These are phyloP conservation scores for Arthrobotrys pseudoclavata DNA, from an alignment of 2,329 filamentous ascomycete genomes.

Conservation along the genomic window DNA sequence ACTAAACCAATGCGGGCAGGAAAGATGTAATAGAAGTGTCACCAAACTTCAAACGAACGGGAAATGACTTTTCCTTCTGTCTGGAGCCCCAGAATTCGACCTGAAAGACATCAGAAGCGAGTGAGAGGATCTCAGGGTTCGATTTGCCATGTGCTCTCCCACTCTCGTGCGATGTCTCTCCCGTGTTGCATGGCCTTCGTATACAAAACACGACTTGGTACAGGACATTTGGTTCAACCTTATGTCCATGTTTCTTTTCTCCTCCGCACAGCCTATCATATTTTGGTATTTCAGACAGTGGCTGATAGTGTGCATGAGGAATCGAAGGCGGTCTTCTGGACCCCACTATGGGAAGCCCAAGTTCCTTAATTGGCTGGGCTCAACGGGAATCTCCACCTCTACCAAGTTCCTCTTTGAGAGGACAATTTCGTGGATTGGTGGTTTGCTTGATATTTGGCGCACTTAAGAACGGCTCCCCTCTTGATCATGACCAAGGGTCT, in stretches of 20 bases:
- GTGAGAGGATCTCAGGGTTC: slow-evolving; percentile 8
- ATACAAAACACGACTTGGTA: slow-evolving; percentile 20
- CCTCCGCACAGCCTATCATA: slow-evolving; percentile 43
- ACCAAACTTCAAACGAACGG: slow-evolving; percentile 20
- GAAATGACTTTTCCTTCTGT: slow-evolving; percentile 8
- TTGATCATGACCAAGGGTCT: slow-evolving; percentile 28
- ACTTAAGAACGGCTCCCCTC: slow-evolving; percentile 29
- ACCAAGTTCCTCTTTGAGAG: slow-evolving; percentile 11
- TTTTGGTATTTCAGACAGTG: slow-evolving; percentile 50
- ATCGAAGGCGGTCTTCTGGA: slow-evolving; percentile 13
- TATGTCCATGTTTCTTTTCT: slow-evolving; percentile 27
- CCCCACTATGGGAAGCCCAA: slow-evolving; percentile 22
- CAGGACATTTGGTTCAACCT: slow-evolving; percentile 40
- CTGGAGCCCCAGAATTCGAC: slow-evolving; percentile 4
- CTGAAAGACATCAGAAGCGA: slow-evolving; percentile 27
- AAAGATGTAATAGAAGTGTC: slow-evolving; percentile 19
- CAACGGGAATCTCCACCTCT: slow-evolving; percentile 45
- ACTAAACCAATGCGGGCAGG: slow-evolving; percentile 40
- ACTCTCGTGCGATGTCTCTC: slow-evolving; percentile 30
- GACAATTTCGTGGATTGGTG: slow-evolving; percentile 7
- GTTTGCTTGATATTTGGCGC: slow-evolving; percentile 40
- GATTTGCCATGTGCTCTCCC: slow-evolving; percentile 37
- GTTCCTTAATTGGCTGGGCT: slow-evolving; percentile 46
- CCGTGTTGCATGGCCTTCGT: slow-evolving; percentile 28
- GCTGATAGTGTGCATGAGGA: slow-evolving; percentile 41